Evolutionary conservation across 2,329 filamentous ascomycete genomes (phyloP), one percentile per base, ranked within the genome.

Genomic region (Colletotrichum lini): DNA sequence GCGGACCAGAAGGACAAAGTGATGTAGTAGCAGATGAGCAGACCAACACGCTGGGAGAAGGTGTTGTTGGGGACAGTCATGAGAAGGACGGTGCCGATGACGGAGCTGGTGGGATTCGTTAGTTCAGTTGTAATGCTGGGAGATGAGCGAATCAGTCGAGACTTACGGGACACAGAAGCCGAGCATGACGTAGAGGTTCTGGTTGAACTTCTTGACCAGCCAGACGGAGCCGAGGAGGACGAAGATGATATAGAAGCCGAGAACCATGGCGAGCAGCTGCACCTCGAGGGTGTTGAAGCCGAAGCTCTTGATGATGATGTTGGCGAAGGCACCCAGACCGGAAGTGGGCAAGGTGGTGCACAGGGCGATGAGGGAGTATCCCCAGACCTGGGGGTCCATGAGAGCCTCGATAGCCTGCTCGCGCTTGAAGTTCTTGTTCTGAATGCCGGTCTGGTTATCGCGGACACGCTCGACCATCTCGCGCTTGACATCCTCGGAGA

Each of bases 1-100:
- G 91, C 92, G 0, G 92, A 91, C 92, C 92, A 94, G 86, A 95
- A 95, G 6, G 91, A 93, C 21, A 94, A 85, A 0, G 90, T 91
- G 72, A 94, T 91, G 82, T 94, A 95, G 84, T 94, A 95, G 76
- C 86, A 88, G 76, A 94, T 88, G 16, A 94, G 82, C 0, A 95
- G 85, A 7, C 92, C 92, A 38, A 91, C 86, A 79, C 92, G 87
- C 47, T 89, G 90, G 10, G 86, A 80, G 45, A 85, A 84, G 53
- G 84, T 88, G 8, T 85, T 84, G 74, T 91, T 91, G 26, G 87
- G 80, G 9, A 94, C 86, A 0, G 89, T 91, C 87, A 94, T 92
- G 66, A 94, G 87, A 49, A 93, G 87, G 63, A 93, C 90, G 1
- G 92, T 94, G 63, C 92, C 92, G 57, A 92, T 78, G 76, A 93